These are phyloP conservation scores for Ascochyta viciae-villosae DNA, from an alignment of 2,329 filamentous ascomycete species.

Conservation along the genomic window DNA sequence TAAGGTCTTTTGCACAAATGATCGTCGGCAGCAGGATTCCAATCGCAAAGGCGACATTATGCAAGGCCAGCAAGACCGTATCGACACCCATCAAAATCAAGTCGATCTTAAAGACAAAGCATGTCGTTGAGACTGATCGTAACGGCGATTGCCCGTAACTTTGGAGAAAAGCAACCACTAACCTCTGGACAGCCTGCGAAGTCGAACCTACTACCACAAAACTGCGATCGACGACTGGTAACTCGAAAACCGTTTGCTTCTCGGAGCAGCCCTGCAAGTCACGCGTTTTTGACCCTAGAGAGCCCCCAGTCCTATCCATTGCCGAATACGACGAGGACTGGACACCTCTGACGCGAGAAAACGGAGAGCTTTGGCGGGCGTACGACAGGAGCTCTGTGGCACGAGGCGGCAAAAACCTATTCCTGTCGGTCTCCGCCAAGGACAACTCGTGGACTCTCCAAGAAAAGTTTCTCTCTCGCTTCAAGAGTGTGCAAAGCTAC, in stretches of 20 bases:
- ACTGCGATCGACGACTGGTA: not conserved
- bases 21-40: not conserved
- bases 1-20: not conserved
- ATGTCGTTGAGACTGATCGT: not conserved
- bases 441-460: not conserved
- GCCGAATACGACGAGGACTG: not conserved
- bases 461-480: slow-evolving; percentile 9
- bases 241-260: not conserved
- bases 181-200: not conserved
- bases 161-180: not conserved
- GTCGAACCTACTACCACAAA: not conserved
- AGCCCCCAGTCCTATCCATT: not conserved
- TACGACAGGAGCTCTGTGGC: not conserved
- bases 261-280: not conserved
- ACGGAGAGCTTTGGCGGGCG: not conserved
- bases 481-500: slow-evolving; percentile 19
- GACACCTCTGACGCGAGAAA: not conserved
- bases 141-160: not conserved
- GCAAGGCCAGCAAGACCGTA: not conserved
- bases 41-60: not conserved
- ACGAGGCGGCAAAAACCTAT: not conserved
- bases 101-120: not conserved
- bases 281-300: not conserved
- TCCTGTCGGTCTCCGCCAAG: not conserved
- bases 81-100: not conserved